Base-by-base conservation (phyloP, 2,329 filamentous ascomycete species). In the Phialemonium atrogriseum region DNA sequence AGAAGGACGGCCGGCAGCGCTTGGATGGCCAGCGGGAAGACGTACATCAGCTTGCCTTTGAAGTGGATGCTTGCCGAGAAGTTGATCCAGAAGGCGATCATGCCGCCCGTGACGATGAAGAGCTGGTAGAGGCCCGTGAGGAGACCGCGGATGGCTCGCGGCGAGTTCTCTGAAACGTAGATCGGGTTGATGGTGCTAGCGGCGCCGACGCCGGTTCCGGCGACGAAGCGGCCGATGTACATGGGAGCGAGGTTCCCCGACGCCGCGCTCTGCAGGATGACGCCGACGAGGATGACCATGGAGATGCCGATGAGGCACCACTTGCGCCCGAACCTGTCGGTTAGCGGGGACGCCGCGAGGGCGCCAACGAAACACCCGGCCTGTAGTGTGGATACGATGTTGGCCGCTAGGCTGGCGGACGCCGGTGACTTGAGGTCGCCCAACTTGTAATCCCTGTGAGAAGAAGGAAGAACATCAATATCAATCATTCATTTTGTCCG, bases 21-120 rank as follows among this genome's bases (percentile, higher is more conserved):
- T 49, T 82, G 78, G 45, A 81, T 64, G 24, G 70, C 65, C 7
- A 83, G 62, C 0, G 78, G 77, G 2, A 80, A 63, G 30, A 77
- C 64, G 51, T 73, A 78, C 42, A 58, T 59, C 11, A 60, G 51
- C 12, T 55, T 49, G 31, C 64, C 35, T 7, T 40, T 31, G 33
- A 64, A 52, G 40, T 63, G 51, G n/a, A 59, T 41, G 15, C 37
- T 40, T 31, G 44, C 45, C 16, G 43, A 38, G 41, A 68, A 75
- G 52, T 70, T 73, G 46, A 65, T 68, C 67, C 59, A 62, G 42
- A 60, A 63, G 5, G 59, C 54, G 26, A 61, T 53, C 54, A 63
- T 56, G 34, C 56, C 58, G 10, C 59, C 59, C 7, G 54, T 60
- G 10, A 62, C 59, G 42, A 63, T 62, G 43, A 64, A 64, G n/a